phyloP scores from a whole-genome alignment of 2,329 filamentous ascomycete species.

The Aspergillus unguis region DNA sequence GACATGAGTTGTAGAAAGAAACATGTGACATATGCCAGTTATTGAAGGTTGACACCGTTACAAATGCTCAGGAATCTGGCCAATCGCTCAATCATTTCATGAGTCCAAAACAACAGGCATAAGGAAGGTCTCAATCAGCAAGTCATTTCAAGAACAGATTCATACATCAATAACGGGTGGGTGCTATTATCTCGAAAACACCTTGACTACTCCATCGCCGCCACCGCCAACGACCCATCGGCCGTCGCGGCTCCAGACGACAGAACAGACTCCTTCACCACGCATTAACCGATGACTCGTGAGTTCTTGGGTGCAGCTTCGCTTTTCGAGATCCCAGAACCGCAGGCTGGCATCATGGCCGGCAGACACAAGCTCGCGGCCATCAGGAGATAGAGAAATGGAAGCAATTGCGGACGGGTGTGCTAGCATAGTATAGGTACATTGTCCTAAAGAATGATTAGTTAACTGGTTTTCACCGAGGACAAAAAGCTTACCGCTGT shows the following conservation, averaged over 20 bases:
- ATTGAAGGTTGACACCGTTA: conserved; percentile 29
- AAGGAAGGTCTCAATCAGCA: conserved; percentile 22
- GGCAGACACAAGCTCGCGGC: conserved; percentile 88
- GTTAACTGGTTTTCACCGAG: conserved; percentile 16
- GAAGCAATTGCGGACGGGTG: conserved; percentile 91
- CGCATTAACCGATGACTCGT: conserved; percentile 91
- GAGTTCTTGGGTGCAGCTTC: conserved; percentile 92
- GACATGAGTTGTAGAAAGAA: conserved; percentile 31
- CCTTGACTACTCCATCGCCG: conserved; percentile 93
- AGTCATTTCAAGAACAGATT: conserved; percentile 20
- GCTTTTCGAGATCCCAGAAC: conserved; percentile 96
- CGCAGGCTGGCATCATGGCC: conserved; percentile 93
- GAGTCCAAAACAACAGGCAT: conserved; percentile 29
- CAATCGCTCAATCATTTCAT: conserved; percentile 37
- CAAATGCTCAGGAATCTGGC: conserved; percentile 36
- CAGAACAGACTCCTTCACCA: conserved; percentile 89
- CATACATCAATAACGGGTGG: conserved; percentile 26
- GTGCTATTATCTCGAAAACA: conserved; percentile 55
- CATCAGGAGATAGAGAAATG: conserved; percentile 87
- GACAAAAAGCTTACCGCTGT: conserved; percentile 72
- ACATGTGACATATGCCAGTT: conserved; percentile 34
- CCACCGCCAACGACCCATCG: conserved; percentile 92
- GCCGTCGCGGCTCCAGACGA: conserved; percentile 94
- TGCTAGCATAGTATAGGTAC: conserved; percentile 97
- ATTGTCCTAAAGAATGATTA: conserved; percentile 68